Percentiles rank a stretch among this genome's conserved stretches.
phyloP scores from a whole-genome alignment of 768 basidiomycete genomes.

The Kockovaella imperatae region DNA sequence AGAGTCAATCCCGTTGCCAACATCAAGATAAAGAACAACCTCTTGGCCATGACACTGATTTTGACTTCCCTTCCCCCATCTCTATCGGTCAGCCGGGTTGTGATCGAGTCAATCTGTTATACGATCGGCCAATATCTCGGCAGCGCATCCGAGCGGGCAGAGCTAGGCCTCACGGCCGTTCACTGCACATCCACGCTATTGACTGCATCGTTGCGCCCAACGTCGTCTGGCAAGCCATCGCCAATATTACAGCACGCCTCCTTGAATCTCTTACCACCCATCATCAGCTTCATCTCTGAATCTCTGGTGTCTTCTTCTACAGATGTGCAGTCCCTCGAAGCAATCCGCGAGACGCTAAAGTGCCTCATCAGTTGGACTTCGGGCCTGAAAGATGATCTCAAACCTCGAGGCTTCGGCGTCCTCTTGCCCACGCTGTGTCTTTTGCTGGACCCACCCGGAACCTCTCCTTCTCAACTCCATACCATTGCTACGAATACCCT shows the following conservation, averaged over 20 bases:
- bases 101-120: conserved; percentile 77
- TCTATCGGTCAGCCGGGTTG: conserved; percentile 61
- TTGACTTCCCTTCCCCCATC: conserved; percentile 66
- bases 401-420: conserved; percentile 60
- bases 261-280: conserved; percentile 64
- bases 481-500: conserved; percentile 60
- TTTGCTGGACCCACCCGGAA: conserved; percentile 53
- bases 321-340: conserved; percentile 49
- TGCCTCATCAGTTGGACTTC: conserved; percentile 62
- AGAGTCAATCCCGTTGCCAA: conserved; percentile 66
- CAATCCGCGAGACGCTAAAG: conserved; percentile 72
- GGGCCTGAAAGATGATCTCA: conserved; percentile 52
- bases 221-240: conserved; percentile 29
- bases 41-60: conserved; percentile 75
- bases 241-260: conserved; percentile 59
- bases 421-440: conserved; percentile 68
- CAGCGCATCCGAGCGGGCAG: conserved; percentile 52
- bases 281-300: conserved; percentile 72
- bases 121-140: conserved; percentile 71
- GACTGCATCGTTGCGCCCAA: conserved; percentile 60
- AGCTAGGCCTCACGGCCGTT: conserved; percentile 75
- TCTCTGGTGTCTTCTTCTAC: conserved; percentile 58
- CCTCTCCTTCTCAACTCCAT: conserved; percentile 48
- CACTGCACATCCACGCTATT: conserved; percentile 85
- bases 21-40: conserved; percentile 82